phyloP scores from a whole-genome alignment of 306 rosid genomes.

The cucumber (Cucumis sativus) region Cucumber_9930_V3 NC_026655.2:5022001-5022500 shows the following conservation, averaged over 20 bases:
- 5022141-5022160: constrained; percentile 31
- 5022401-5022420: background rate
- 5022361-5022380: background rate
- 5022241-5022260: background rate
- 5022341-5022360: background rate
- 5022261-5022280: background rate
- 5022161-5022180: constrained; percentile 34
- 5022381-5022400: background rate
- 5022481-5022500: background rate
- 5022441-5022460: background rate
- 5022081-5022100: constrained; percentile 15
- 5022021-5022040: constrained; percentile 17
- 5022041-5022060: background rate
- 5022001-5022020: background rate
- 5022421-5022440: background rate
- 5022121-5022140: constrained; percentile 23
- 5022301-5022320: background rate
- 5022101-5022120: constrained; percentile 2
- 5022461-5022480: background rate
- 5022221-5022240: constrained; percentile 33
- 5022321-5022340: background rate
- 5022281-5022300: background rate
- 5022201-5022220: constrained; percentile 30
- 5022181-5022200: constrained; percentile 42
- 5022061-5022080: constrained; percentile 44